Evolutionary conservation across 306 rosid species (phyloP), one percentile per base, ranked within the genome.

Genomic region (Rosa chinensis): DNA sequence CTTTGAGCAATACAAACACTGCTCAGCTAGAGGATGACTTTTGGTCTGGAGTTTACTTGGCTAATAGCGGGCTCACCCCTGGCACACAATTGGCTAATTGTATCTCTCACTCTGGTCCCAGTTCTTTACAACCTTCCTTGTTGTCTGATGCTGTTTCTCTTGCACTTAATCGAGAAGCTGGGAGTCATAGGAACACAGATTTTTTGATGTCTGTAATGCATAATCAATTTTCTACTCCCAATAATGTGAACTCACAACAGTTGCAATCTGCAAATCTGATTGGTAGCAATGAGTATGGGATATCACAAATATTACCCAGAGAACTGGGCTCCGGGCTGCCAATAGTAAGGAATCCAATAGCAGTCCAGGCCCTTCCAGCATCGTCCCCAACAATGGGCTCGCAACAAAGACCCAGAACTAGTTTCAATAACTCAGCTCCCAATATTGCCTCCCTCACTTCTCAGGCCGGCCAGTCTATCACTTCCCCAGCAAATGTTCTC

Each of bases 361-460:
- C 97, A 67, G 87, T 90, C 79, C 99, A 95, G 87, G 98, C 97
- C 72, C 98, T 92, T 70, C 94, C 99, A 43, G 93, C 77, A 42
- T 92, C 75, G 84, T 78, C 92, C 75, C 90, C 45, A 75, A 59
- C 81, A 48, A 49, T 79, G 61, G 84, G 81, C 37, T 70, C 79
- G 45, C 90, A 76, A 62, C 93, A 87, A 82, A 83, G 85, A 83
- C 73, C 79, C 72, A 81, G 89, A 78, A 78, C 83, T 66, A 79
- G 66, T 87, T 84, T 82, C 76, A 88, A 61, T 84, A 67, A 87
- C 50, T 45, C 77, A 59, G 45, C 83, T 75, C 66, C 89, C 10
- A 81, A 62, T 81, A 76, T 75, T 84, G 66, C 92, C 74, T 50
- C 90, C 43, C 50, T 82, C 56, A 25, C 89, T 83, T 72, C 92